Evolutionary conservation across 2,329 filamentous ascomycete species (phyloP).

Genomic region (Hirsutella thompsonii): DNA sequence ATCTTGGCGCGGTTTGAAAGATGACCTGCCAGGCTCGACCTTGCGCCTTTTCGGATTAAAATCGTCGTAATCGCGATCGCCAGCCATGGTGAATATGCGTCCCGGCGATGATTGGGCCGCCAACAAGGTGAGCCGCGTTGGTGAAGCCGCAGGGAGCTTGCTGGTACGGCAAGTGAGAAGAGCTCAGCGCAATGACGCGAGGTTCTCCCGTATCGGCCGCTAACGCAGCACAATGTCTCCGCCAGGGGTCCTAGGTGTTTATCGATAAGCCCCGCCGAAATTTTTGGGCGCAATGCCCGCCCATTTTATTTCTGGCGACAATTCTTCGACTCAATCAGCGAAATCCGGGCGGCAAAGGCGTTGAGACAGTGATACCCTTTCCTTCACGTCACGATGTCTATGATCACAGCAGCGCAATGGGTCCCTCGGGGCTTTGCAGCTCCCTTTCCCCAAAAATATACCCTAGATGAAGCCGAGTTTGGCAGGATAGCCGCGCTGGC

Average conservation of each 20-base stretch:
- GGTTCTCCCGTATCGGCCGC: constrained; percentile 8
- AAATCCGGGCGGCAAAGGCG: not conserved
- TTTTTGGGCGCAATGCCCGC: constrained; percentile 12
- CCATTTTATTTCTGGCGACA: not conserved
- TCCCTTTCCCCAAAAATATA: constrained; percentile 62
- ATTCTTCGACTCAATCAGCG: not conserved
- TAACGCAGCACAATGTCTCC: not conserved
- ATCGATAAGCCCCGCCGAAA: constrained; percentile 28
- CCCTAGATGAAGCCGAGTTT: constrained; percentile 64
- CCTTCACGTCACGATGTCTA: constrained; percentile 36
- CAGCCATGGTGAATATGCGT: constrained; percentile 14
- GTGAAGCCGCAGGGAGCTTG: too few relatives aligned
- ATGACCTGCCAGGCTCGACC: constrained; percentile 18
- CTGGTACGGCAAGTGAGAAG: not conserved
- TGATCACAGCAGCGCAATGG: constrained; percentile 68
- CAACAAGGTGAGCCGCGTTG: not conserved
- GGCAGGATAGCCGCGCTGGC: constrained; percentile 63
- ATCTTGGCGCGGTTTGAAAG: constrained; percentile 16
- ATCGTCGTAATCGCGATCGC: constrained; percentile 22
- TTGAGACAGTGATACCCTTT: too few relatives aligned
- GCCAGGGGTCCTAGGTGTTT: constrained; percentile 8
- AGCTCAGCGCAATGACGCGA: constrained; percentile 5
- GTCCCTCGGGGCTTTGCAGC: constrained; percentile 66
- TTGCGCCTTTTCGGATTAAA: constrained; percentile 26
- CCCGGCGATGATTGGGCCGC: not conserved